These are phyloP conservation scores for Neofusicoccum sp. DNA, from an alignment of 2,329 filamentous ascomycete species.

Conservation along the genomic window DNA sequence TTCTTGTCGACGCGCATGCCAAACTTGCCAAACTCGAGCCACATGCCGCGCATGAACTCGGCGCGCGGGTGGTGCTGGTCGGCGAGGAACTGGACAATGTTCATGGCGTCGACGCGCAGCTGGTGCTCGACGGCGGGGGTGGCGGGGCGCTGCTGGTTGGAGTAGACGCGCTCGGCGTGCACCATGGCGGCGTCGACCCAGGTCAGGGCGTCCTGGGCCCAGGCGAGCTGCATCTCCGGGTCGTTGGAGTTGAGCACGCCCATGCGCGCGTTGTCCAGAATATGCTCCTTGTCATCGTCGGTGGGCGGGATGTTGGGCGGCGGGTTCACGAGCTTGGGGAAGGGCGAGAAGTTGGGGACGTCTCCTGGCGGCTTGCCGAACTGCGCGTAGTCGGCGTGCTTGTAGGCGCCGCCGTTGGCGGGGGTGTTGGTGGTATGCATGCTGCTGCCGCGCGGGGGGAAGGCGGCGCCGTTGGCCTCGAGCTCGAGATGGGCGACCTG, in stretches of 20 bases:
- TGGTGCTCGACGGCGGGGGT: constrained; percentile 90
- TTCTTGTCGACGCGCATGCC: constrained; percentile 88
- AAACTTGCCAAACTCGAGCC: constrained; percentile 97
- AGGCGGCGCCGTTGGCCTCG: constrained; percentile 55
- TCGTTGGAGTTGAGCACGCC: constrained; percentile 90
- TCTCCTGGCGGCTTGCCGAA: constrained; percentile 42
- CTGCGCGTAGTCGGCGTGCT: constrained; percentile 36
- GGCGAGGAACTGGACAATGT: constrained; percentile 85
- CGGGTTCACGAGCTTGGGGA: constrained; percentile 75
- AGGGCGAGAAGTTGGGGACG: constrained; percentile 81
- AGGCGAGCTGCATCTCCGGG: constrained; percentile 92
- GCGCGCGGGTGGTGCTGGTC: constrained; percentile 92
- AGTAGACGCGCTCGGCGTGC: constrained; percentile 66
- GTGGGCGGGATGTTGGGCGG: constrained; percentile 89
- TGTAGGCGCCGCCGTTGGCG: constrained; percentile 18
- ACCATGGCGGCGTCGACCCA: constrained; percentile 85
- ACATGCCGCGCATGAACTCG: constrained; percentile 91
- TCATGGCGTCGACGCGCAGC: constrained; percentile 81
- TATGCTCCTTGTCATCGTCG: constrained; percentile 90
- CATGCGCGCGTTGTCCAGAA: constrained; percentile 78
- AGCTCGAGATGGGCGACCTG: constrained; percentile 88
- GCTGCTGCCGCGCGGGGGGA: constrained; percentile 7
- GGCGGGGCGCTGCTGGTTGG: constrained; percentile 61
- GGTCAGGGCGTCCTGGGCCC: constrained; percentile 88
- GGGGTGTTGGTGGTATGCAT: constrained; percentile 23